phyloP scores from a whole-genome alignment of 768 basidiomycete genomes.

The Leccinellum rugosiceps region DNA sequence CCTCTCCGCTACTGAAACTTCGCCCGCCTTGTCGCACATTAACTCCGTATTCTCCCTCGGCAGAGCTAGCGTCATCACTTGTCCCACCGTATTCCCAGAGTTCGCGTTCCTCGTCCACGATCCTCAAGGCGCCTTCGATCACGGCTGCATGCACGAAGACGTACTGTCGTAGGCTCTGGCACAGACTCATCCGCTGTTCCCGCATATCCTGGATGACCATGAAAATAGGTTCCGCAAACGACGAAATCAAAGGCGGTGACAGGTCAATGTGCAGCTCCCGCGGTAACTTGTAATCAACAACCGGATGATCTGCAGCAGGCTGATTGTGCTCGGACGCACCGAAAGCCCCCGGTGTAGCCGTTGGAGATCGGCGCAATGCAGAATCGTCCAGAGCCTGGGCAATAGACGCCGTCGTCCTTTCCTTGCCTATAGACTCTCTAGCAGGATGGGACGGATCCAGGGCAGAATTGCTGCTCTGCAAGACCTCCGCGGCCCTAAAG shows the following conservation, averaged over 20 bases:
- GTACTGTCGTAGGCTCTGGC: conserved; percentile 92
- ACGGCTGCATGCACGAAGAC: conserved; percentile 89
- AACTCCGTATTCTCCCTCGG: conserved; percentile 8
- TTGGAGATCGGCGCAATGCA: background rate
- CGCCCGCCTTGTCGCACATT: conserved; percentile 11
- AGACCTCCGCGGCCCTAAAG: background rate
- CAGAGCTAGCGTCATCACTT: conserved; percentile 21
- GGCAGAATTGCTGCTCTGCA: background rate
- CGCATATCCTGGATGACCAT: conserved; percentile 90
- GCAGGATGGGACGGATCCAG: background rate
- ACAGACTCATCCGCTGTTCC: conserved; percentile 94
- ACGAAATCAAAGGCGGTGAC: conserved; percentile 59
- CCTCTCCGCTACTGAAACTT: conserved; percentile 18
- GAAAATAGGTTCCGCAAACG: conserved; percentile 73
- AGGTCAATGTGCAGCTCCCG: conserved; percentile 50
- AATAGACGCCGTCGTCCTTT: background rate
- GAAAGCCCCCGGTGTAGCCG: background rate
- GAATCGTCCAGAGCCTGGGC: background rate
- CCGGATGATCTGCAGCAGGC: conserved; percentile 7
- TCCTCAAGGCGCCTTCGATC: conserved; percentile 73
- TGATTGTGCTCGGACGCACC: conserved; percentile 10
- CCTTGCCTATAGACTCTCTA: conserved; percentile 1
- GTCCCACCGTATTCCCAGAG: conserved; percentile 25
- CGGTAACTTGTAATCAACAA: conserved; percentile 61
- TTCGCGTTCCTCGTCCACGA: conserved; percentile 69